Conservation (phyloP, 768 basidiomycete genomes). For the Lactarius sp. region DNA sequence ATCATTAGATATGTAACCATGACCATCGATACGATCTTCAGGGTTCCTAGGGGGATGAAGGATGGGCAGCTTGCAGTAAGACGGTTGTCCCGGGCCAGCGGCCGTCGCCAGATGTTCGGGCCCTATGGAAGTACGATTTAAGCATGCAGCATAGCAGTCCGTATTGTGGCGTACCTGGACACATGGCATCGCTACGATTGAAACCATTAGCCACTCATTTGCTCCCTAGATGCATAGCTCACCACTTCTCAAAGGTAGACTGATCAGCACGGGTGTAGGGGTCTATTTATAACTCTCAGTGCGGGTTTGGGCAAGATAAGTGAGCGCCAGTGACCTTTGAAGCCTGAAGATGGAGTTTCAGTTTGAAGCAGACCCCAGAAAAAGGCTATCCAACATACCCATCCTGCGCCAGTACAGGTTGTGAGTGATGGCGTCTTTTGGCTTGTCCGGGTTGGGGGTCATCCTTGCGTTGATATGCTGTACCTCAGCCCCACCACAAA, state of each 20-base stretch:
- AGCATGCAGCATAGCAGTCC: background rate
- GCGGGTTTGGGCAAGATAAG: background rate
- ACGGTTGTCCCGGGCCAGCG: conserved; percentile 40
- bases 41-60: conserved; percentile 42
- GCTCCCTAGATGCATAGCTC: conserved; percentile 16
- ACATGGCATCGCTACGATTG: conserved; percentile 44
- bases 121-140: conserved; percentile 32
- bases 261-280: conserved; percentile 56
- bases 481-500: conserved; percentile 42
- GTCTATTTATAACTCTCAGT: conserved; percentile 33
- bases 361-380: background rate
- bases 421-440: conserved; percentile 55
- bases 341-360: conserved; percentile 35
- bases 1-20: conserved; percentile 34
- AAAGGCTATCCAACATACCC: conserved; percentile 36
- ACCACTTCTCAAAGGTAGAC: conserved; percentile 50
- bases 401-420: conserved; percentile 51
- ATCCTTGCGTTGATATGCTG: conserved; percentile 44
- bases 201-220: background rate
- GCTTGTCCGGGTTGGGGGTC: conserved; percentile 41
- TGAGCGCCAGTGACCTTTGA: conserved; percentile 39
- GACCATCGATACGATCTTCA: conserved; percentile 29
- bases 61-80: conserved; percentile 49
- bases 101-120: conserved; percentile 43
- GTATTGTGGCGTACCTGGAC: conserved; percentile 36